Conservation (phyloP, 768 basidiomycete species). For the Boletus rubropictus region DNA sequence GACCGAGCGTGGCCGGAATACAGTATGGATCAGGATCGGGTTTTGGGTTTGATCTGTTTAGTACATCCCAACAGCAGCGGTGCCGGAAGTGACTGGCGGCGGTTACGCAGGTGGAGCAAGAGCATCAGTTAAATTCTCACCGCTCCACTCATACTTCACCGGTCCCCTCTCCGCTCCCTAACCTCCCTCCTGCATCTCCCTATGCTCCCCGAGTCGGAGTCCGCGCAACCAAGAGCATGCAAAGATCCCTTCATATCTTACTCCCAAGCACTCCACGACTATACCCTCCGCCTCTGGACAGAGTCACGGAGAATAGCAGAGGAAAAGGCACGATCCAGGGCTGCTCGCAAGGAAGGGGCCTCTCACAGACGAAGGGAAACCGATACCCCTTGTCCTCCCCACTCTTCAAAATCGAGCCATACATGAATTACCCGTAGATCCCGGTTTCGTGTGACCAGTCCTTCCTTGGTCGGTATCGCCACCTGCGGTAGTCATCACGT, state of each 20-base stretch:
- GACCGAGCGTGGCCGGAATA: background rate
- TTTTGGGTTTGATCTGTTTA: slow-evolving; percentile 2
- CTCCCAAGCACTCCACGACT: slow-evolving; percentile 60
- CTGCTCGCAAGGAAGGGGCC: slow-evolving; percentile 24
- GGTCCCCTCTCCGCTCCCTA: background rate
- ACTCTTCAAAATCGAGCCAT: slow-evolving; percentile 9
- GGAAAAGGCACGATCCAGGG: slow-evolving; percentile 37
- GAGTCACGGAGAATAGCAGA: slow-evolving; percentile 58
- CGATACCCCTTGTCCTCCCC: slow-evolving; percentile 1
- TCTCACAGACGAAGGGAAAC: slow-evolving; percentile 23
- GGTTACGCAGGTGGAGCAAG: slow-evolving; percentile 27
- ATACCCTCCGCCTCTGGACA: slow-evolving; percentile 62
- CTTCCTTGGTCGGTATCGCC: slow-evolving; percentile 15
- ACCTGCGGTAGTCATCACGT: background rate
- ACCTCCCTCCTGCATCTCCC: slow-evolving; percentile 8
- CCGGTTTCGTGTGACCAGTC: background rate
- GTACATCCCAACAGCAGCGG: background rate
- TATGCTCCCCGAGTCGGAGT: slow-evolving; percentile 16
- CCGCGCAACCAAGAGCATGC: slow-evolving; percentile 1
- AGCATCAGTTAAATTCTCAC: slow-evolving; percentile 26
- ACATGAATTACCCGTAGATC: slow-evolving; percentile 11
- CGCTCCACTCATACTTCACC: slow-evolving; percentile 6
- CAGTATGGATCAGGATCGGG: background rate
- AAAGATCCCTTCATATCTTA: slow-evolving; percentile 45
- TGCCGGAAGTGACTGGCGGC: slow-evolving; percentile 7